Evolutionary conservation across 768 basidiomycete species (phyloP).

Genomic region (Suillus placidus): DNA sequence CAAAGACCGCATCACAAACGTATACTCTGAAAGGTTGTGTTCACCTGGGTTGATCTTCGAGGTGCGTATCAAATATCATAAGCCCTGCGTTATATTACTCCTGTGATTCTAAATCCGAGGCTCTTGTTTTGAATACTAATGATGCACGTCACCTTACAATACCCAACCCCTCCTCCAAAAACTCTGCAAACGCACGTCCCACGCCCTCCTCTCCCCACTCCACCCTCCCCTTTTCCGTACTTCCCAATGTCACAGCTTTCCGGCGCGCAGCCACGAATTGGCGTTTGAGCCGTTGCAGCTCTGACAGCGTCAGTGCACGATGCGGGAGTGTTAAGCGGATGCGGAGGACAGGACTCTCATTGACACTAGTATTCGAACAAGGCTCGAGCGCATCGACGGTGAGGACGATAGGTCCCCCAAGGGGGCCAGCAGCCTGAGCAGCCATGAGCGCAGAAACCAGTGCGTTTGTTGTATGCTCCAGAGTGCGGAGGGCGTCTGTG

Average conservation of each 20-base stretch:
- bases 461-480: constrained; percentile 76
- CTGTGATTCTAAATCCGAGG: not conserved
- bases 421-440: constrained; percentile 53
- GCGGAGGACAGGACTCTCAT: constrained; percentile 29
- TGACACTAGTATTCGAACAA: constrained; percentile 27
- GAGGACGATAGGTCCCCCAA: constrained; percentile 54
- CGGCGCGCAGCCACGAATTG: constrained; percentile 92
- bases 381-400: constrained; percentile 26
- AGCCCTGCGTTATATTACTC: not conserved
- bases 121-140: not conserved
- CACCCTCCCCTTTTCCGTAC: constrained; percentile 73
- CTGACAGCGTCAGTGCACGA: constrained; percentile 77
- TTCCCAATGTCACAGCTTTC: constrained; percentile 83
- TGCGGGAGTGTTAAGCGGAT: constrained; percentile 64
- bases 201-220: constrained; percentile 79
- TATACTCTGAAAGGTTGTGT: not conserved
- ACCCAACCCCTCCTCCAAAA: constrained; percentile 57
- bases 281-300: constrained; percentile 86
- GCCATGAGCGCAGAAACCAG: constrained; percentile 75
- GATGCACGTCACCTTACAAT: not conserved
- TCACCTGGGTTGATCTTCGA: not conserved
- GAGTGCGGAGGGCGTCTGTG: constrained; percentile 79
- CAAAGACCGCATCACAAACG: not conserved
- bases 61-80: not conserved
- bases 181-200: constrained; percentile 67